Percentiles rank a stretch among this genome's conserved stretches.
phyloP scores from a whole-genome alignment of 495 filamentous ascomycete genomes.

The Sphaerosporella brunnea region DNA sequence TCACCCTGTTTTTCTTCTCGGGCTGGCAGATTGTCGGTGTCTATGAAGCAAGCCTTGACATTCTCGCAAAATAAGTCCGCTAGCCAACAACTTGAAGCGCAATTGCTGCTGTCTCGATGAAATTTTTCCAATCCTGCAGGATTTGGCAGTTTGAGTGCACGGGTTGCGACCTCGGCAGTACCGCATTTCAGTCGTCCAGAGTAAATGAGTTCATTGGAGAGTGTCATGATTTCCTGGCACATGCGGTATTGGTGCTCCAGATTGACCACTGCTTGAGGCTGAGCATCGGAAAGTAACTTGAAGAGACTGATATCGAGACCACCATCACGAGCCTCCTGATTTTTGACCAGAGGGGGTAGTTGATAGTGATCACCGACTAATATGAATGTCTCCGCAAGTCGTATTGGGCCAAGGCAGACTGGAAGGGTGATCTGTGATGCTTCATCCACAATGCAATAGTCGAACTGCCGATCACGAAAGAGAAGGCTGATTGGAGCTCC shows the following conservation, averaged over 20 bases:
- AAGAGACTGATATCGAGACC: slow-evolving; percentile 88
- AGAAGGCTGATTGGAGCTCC: slow-evolving; percentile 31
- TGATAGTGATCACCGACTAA: slow-evolving; percentile 94
- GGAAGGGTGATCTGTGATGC: slow-evolving; percentile 94
- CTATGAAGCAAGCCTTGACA: slow-evolving; percentile 60
- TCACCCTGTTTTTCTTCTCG: slow-evolving; percentile 57
- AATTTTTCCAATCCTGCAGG: slow-evolving; percentile 35
- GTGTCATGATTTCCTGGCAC: slow-evolving; percentile 87
- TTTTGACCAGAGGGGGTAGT: slow-evolving; percentile 83
- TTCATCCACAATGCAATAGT: slow-evolving; percentile 97
- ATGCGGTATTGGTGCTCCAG: slow-evolving; percentile 95
- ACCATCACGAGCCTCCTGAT: slow-evolving; percentile 65
- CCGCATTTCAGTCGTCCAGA: slow-evolving; percentile 77
- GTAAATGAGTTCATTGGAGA: slow-evolving; percentile 89
- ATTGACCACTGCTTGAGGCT: slow-evolving; percentile 71
- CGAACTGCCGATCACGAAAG: slow-evolving; percentile 77
- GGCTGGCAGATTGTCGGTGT: slow-evolving; percentile 60
- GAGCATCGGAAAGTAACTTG: slow-evolving; percentile 72
- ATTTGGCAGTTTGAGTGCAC: slow-evolving; percentile 41
- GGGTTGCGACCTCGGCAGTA: slow-evolving; percentile 50
- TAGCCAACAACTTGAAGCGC: slow-evolving; percentile 49
- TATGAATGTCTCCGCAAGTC: slow-evolving; percentile 83
- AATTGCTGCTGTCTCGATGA: slow-evolving; percentile 6
- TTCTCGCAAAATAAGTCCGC: slow-evolving; percentile 42
- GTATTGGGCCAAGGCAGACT: slow-evolving; percentile 80